Evolutionary conservation across 371 early-diverging fungal genomes (phyloP).

Genomic region (Fennellomyces sp.): DNA sequence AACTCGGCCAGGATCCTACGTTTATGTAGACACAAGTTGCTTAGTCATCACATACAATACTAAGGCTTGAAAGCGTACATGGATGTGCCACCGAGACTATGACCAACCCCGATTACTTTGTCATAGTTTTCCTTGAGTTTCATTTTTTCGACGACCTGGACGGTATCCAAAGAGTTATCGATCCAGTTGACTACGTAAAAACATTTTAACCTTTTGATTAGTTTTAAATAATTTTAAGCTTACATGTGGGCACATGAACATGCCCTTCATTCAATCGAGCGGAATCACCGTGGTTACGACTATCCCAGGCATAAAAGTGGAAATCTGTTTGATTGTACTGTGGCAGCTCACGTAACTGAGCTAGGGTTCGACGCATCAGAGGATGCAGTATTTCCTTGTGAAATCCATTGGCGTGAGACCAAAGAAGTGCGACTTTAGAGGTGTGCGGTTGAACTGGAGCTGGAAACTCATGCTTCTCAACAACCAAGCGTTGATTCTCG

Average conservation of each 20-base stretch:
- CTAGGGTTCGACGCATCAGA: constrained; percentile 26
- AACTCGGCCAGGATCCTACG: constrained; percentile 33
- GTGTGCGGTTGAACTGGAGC: constrained; percentile 9
- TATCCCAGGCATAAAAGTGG: constrained; percentile 40
- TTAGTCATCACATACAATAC: too few species aligned
- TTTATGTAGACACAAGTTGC: background rate
- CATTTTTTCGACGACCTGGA: constrained; percentile 33
- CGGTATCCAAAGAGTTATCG: constrained; percentile 45
- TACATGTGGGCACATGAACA: constrained; percentile 27
- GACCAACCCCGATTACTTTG: constrained; percentile 39
- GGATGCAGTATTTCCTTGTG: constrained; percentile 45
- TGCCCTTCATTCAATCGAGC: constrained; percentile 36
- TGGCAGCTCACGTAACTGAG: constrained; percentile 16
- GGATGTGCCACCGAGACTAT: constrained; percentile 42
- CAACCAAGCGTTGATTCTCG: constrained; percentile 27
- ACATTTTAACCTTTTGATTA: background rate
- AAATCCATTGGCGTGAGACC: constrained; percentile 48
- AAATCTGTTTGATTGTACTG: constrained; percentile 30
- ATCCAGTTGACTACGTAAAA: constrained; percentile 35
- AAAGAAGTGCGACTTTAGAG: constrained; percentile 25
- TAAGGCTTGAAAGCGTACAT: too few species aligned
- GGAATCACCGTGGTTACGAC: constrained; percentile 51
- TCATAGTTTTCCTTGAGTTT: constrained; percentile 24
- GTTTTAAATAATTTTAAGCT: constrained; percentile 1
- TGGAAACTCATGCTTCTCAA: constrained; percentile 34